phyloP scores from a whole-genome alignment of 306 rosid genomes.

The Medicago lupulina region DNA sequence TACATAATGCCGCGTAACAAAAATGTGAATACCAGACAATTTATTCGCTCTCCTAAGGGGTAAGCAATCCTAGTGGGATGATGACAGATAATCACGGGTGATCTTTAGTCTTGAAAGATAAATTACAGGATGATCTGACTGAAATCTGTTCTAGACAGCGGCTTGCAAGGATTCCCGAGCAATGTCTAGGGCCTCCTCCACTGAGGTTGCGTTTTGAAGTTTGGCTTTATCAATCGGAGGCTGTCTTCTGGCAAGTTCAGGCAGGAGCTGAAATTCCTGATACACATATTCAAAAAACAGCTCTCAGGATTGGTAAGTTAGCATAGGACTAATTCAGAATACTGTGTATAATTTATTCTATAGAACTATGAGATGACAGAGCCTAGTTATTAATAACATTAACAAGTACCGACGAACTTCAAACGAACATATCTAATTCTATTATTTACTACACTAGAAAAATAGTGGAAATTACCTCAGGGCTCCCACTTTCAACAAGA shows the following conservation, averaged over 20 bases:
- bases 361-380: not conserved
- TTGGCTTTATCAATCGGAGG: constrained; percentile 74
- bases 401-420: not conserved
- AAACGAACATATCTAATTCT: no score
- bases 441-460: constrained; percentile 25
- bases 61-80: constrained; percentile 16
- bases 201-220: constrained; percentile 80
- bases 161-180: constrained; percentile 61
- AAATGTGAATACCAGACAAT: constrained; percentile 28
- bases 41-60: constrained; percentile 31
- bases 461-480: constrained; percentile 65
- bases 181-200: constrained; percentile 81
- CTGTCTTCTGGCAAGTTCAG: constrained; percentile 81
- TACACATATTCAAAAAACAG: not conserved
- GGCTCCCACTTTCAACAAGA: constrained; percentile 89
- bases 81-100: constrained; percentile 38
- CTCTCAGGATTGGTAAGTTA: constrained; percentile 27
- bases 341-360: not conserved
- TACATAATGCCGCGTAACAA: constrained; percentile 17
- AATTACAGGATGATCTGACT: constrained; percentile 29
- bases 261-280: constrained; percentile 91
- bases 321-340: not conserved
- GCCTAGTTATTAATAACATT: not conserved
- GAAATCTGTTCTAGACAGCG: constrained; percentile 38
- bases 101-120: constrained; percentile 36